Conservation (phyloP, 2,329 filamentous ascomycete genomes). For the Colletotrichum liriopes region DNA sequence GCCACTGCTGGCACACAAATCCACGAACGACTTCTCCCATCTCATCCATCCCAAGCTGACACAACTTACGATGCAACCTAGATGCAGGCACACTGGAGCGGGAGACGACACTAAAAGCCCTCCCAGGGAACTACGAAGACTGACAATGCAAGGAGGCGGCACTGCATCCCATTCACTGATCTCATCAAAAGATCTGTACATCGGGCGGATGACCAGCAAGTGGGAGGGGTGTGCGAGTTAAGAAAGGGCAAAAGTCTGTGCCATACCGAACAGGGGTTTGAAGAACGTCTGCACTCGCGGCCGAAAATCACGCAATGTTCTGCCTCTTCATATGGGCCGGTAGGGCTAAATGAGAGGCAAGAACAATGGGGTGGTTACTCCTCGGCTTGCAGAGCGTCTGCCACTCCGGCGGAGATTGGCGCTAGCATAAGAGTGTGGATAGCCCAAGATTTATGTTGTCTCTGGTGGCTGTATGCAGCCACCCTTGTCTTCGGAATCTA, state of each 20-base stretch:
- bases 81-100: conserved; percentile 3
- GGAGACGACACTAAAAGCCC: too few species aligned
- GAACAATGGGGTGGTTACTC: neutral
- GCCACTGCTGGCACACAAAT: neutral
- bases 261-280: neutral
- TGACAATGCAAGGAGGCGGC: conserved; percentile 3
- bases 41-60: neutral
- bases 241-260: too few species aligned
- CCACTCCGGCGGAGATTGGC: neutral
- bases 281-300: neutral
- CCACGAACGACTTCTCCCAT: neutral
- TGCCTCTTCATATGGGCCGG: neutral
- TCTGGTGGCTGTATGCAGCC: neutral
- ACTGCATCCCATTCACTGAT: neutral
- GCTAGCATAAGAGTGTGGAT: neutral
- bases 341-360: neutral
- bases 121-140: neutral
- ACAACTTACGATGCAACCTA: neutral
- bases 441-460: neutral
- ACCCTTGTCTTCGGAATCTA: neutral
- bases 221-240: neutral
- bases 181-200: neutral
- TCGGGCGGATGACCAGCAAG: neutral
- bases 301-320: conserved; percentile 8
- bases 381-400: neutral